phyloP scores from a whole-genome alignment of 192 early-diverging fungal genomes.

The Backusella morwellensis region DNA sequence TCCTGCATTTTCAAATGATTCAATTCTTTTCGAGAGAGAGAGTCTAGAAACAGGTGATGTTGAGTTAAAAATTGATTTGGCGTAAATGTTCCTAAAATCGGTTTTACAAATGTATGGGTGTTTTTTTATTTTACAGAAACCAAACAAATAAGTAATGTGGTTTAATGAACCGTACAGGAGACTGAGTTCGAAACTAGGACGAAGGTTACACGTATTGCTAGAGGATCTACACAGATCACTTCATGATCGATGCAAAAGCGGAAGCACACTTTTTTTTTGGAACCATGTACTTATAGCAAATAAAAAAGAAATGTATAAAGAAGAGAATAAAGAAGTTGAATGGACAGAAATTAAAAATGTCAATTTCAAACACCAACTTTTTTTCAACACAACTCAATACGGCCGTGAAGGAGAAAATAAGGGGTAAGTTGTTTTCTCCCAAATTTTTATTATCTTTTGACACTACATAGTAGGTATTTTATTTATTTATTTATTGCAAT shows the following conservation, averaged over 20 bases:
- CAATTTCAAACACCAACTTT: background rate
- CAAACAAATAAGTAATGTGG: background rate
- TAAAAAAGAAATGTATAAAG: background rate
- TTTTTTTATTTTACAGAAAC: background rate
- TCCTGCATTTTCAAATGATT: too few species aligned
- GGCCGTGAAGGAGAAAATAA: background rate
- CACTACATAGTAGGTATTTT: background rate
- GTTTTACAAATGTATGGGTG: too few species aligned
- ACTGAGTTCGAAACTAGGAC: background rate
- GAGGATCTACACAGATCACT: constrained; percentile 1
- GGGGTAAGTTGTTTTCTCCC: background rate
- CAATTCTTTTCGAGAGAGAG: background rate
- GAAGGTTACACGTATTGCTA: background rate
- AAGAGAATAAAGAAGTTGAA: background rate
- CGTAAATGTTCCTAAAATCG: constrained; percentile 6
- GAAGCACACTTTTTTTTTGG: background rate
- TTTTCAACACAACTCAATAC: background rate
- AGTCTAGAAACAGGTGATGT: background rate
- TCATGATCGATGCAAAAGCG: background rate
- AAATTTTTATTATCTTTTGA: background rate
- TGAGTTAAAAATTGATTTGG: background rate
- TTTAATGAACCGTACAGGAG: background rate
- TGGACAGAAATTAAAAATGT: background rate
- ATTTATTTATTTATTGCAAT: background rate
- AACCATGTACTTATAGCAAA: background rate